Evolutionary conservation across 768 basidiomycete genomes (phyloP), one percentile per base, ranked within the genome.

Genomic region (Psilocybe tampanensis): DNA sequence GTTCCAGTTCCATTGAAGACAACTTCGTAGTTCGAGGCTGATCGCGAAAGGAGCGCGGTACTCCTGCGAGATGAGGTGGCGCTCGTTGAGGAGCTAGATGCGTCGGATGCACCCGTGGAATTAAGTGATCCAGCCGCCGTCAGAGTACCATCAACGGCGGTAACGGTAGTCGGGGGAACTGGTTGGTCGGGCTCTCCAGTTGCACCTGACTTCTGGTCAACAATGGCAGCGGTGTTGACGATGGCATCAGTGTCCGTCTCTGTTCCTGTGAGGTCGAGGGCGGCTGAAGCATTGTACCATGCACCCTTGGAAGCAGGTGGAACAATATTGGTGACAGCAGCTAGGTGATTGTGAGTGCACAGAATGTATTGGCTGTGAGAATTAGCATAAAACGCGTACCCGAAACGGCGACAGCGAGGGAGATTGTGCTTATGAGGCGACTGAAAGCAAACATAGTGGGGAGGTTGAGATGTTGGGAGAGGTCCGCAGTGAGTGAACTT

Each of bases 141-240:
- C 19, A 80, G 58, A 24, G 68, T 52, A 8, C 80, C 80, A 61
- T 82, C 79, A 34, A 80, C 58, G 2, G 79, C 80, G 29, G 80
- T 81, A 52, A 82, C 67, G 1, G 62, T 58, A 0, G 77, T 79
- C 2, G 69, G 66, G 0, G 72, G 62, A 24, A 75, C 67, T 15
- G 77, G 74, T 7, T 69, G 68, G 55, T 76, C 62, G 0, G 79
- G 78, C 29, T 66, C 65, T 26, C 61, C 61, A 2, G 58, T 57
- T 0, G 74, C 73, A 3, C 75, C 72, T 2, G 65, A 54, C 58
- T 79, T 80, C 65, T 79, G 78, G 62, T 77, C 66, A 26, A 80
- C 74, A 21, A 68, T 59, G 6, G 50, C 15, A 12, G 62, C 71
- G 2, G 76, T 78, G 21, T 71, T 66, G 1, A 53, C 70, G 60